Evolutionary conservation across 2,329 filamentous ascomycete species (phyloP).

Genomic region (Colletotrichum sp.): DNA sequence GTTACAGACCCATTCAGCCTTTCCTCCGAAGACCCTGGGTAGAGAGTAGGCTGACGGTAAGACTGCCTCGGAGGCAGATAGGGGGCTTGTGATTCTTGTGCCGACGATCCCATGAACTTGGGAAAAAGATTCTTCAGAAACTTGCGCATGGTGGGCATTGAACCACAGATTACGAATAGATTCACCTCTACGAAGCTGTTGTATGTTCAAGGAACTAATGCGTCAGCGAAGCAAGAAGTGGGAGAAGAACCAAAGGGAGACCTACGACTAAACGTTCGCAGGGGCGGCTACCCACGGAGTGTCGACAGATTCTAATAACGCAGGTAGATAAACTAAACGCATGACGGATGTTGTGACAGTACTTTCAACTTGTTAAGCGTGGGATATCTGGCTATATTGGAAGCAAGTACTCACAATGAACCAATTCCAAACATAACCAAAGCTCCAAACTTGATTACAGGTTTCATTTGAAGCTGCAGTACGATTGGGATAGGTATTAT

Average conservation of each 20-base stretch:
- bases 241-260: background rate
- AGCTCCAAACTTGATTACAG: slow-evolving; percentile 48
- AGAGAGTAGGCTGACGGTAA: too few species aligned
- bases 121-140: too few species aligned
- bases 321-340: slow-evolving; percentile 15
- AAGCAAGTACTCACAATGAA: slow-evolving; percentile 20
- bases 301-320: slow-evolving; percentile 14
- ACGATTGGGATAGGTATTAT: slow-evolving; percentile 49
- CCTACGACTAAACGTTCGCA: slow-evolving; percentile 23
- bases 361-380: slow-evolving; percentile 16
- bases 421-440: slow-evolving; percentile 47
- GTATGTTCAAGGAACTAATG: too few species aligned
- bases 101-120: too few species aligned
- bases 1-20: too few species aligned
- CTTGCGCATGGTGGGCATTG: too few species aligned
- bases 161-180: too few species aligned
- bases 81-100: too few species aligned
- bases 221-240: too few species aligned
- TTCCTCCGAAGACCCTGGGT: too few species aligned
- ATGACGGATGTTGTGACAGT: slow-evolving; percentile 31
- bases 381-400: background rate
- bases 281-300: slow-evolving; percentile 18
- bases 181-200: too few species aligned
- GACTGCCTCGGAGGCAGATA: too few species aligned
- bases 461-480: slow-evolving; percentile 44